These are phyloP conservation scores for Fusarium napiforme DNA, from an alignment of 2,329 filamentous ascomycete species.

Conservation along the genomic window DNA sequence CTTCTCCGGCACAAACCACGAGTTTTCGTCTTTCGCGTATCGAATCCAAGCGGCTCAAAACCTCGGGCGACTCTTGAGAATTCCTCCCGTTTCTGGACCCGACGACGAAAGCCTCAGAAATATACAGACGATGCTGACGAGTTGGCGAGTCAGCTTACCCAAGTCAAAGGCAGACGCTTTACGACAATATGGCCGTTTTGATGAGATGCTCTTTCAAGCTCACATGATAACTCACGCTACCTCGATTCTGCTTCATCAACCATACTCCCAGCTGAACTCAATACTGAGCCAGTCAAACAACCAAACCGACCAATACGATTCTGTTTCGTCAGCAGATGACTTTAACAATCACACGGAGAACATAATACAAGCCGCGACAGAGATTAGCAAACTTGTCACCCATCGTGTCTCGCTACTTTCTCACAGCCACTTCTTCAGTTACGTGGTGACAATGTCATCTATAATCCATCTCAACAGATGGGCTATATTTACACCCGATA, in stretches of 20 bases:
- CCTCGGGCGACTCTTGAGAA: constrained; percentile 77
- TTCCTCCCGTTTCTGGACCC: constrained; percentile 61
- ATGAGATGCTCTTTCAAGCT: constrained; percentile 93
- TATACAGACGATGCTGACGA: constrained; percentile 67
- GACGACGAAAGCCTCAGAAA: constrained; percentile 64
- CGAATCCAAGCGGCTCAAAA: constrained; percentile 84
- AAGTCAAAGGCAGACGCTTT: constrained; percentile 76
- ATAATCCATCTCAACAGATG: constrained; percentile 86
- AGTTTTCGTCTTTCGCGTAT: constrained; percentile 87
- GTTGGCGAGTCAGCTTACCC: constrained; percentile 85
- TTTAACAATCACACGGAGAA: constrained; percentile 80
- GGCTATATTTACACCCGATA: constrained; percentile 69
- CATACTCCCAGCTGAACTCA: constrained; percentile 78
- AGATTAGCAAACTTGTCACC: constrained; percentile 79
- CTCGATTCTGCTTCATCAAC: constrained; percentile 82
- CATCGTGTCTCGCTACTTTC: constrained; percentile 76
- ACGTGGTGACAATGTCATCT: constrained; percentile 80
- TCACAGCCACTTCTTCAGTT: constrained; percentile 87
- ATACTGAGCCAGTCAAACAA: constrained; percentile 68
- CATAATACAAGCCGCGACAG: constrained; percentile 81
- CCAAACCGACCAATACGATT: constrained; percentile 72
- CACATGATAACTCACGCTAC: constrained; percentile 78
- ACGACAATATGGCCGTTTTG: constrained; percentile 75
- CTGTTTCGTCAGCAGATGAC: constrained; percentile 59
- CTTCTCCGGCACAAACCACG: constrained; percentile 75